A percentile compares a stretch with the other conserved stretches of the same genome.
phyloP scores from a whole-genome alignment of 2,329 filamentous ascomycete genomes.

The Pseudogymnoascus sp. region DNA sequence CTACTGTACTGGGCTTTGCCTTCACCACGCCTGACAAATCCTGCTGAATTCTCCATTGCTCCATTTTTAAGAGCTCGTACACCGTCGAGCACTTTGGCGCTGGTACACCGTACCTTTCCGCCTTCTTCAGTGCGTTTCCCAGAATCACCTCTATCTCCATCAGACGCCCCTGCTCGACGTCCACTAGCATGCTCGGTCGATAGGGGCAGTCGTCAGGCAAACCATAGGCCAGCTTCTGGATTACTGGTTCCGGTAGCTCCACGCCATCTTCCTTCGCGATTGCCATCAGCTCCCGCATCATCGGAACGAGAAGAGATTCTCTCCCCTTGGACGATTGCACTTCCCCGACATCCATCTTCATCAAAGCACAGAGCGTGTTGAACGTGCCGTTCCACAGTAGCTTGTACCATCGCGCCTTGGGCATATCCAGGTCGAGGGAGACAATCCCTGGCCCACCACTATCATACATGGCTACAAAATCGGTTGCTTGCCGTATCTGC shows the following conservation, averaged over 20 bases:
- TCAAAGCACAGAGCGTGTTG: constrained; percentile 20
- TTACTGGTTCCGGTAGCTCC: constrained; percentile 19
- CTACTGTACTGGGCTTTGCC: neutral
- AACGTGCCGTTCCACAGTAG: constrained; percentile 23
- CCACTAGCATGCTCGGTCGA: constrained; percentile 41
- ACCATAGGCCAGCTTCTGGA: constrained; percentile 10
- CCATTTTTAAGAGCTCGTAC: constrained; percentile 48
- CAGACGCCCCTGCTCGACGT: constrained; percentile 45
- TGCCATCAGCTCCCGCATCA: constrained; percentile 25
- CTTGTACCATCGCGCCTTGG: constrained; percentile 22
- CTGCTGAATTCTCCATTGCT: constrained; percentile 34
- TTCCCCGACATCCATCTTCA: constrained; percentile 18
- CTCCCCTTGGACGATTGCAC: constrained; percentile 21
- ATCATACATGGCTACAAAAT: constrained; percentile 21
- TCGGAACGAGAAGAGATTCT: constrained; percentile 21
- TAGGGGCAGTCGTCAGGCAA: constrained; percentile 12
- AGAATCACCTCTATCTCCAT: constrained; percentile 53
- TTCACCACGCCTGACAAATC: neutral
- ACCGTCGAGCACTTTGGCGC: constrained; percentile 48
- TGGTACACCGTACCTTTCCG: constrained; percentile 42
- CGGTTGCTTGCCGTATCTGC: constrained; percentile 15
- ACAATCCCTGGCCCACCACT: constrained; percentile 20
- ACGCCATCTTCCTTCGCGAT: constrained; percentile 20
- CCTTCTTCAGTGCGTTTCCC: constrained; percentile 47
- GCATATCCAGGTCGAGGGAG: constrained; percentile 19